A percentile compares a stretch with the other conserved stretches of the same genome.
Evolutionary conservation across 2,329 filamentous ascomycete genomes (phyloP).

Genomic region (Diaporthe vaccinii): DNA sequence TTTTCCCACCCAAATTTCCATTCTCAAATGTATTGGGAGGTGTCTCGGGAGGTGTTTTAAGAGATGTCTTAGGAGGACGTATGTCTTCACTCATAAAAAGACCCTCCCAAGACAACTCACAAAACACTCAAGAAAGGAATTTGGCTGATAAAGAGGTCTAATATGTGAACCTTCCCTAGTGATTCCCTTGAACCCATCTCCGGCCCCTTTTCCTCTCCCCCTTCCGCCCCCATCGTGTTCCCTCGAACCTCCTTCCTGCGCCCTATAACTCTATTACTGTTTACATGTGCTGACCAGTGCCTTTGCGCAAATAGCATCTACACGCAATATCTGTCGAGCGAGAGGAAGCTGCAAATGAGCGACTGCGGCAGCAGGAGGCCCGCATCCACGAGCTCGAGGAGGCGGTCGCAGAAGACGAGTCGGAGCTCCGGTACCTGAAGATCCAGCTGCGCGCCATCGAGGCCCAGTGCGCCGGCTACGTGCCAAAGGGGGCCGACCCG

Average conservation of each 20-base stretch:
- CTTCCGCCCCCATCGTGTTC: background rate
- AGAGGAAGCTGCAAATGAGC: slow-evolving; percentile 68
- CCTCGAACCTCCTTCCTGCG: background rate
- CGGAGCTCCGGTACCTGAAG: slow-evolving; percentile 72
- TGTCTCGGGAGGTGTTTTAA: too few relatives aligned
- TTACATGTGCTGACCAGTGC: slow-evolving; percentile 46
- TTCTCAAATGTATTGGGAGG: too few relatives aligned
- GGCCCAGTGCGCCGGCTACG: slow-evolving; percentile 64
- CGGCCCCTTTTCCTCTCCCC: background rate
- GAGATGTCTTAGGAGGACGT: too few relatives aligned
- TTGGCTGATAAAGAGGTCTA: too few relatives aligned
- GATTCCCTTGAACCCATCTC: background rate
- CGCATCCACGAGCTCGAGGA: slow-evolving; percentile 70
- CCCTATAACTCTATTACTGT: background rate
- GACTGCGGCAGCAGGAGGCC: slow-evolving; percentile 71
- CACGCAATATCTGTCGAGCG: slow-evolving; percentile 71
- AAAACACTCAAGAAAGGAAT: too few relatives aligned
- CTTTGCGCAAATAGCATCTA: slow-evolving; percentile 62
- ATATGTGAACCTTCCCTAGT: slow-evolving; percentile 52
- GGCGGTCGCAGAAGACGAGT: slow-evolving; percentile 68
- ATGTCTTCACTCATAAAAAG: too few relatives aligned
- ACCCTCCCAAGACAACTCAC: too few relatives aligned
- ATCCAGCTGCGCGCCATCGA: slow-evolving; percentile 75
- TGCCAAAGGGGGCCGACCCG: slow-evolving; percentile 64
- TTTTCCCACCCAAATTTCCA: too few relatives aligned